Evolutionary conservation across 495 filamentous ascomycete genomes (phyloP), one percentile per base, ranked within the genome.

Genomic region (Penicillium argentinense): DNA sequence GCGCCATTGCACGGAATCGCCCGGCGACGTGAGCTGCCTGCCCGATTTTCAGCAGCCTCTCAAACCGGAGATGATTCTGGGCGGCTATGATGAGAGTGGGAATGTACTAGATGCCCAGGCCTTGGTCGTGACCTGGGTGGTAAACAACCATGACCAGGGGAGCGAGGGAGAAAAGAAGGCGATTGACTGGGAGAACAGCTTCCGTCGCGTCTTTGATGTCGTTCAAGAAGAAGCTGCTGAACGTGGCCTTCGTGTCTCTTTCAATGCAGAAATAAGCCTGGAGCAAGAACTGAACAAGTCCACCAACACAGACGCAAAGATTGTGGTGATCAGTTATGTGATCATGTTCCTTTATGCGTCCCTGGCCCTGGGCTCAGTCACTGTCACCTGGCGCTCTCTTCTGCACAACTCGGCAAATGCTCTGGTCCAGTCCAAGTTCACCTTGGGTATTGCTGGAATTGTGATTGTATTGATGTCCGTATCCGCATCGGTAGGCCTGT

Each of bases 311-410:
- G 93, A 98, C 66, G 93, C 91, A 14, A 96, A 92, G 66, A 97
- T 98, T 53, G 83, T 98, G 11, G 86, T 95, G 30, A 87, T 97
- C 67, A 97, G 92, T 73, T 98, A 98, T 69, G 80, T 97, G 50
- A 87, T 96, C 67, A 98, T 98, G 93, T 97, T 98, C 62, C 64
- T 98, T 26, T 98, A 98, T 57, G 93, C 91, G 3, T 97, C 91
- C 2, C 59, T 98, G 25, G 91, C 93, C 3, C 70, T 98, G 3
- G 95, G 93, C 3, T 95, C 91, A 2, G 91, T 85, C 9, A 91
- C 87, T 1, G 70, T 96, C 24, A 85, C 86, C 24, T 69, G 87
- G 48, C 77, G 75, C 45, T 85, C 89, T 41, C 69, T 97, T 32
- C 53, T 96, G 21, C 77, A 77, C 39, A 93, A 91, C 60, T 91